phyloP scores from a whole-genome alignment of 108 stramenopile genomes.

The Nitzschia palea region DNA sequence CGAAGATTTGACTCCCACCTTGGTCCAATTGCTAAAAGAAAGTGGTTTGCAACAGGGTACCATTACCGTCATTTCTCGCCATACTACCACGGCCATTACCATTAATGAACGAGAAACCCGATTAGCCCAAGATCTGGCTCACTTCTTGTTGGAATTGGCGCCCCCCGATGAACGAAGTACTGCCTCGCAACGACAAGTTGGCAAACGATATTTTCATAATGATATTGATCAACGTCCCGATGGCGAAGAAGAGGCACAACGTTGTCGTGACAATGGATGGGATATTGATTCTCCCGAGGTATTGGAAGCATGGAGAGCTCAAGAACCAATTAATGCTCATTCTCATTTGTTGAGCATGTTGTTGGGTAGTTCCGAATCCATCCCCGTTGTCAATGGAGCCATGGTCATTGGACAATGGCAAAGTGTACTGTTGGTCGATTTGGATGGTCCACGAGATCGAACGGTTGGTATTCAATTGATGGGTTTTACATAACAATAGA shows the following conservation, averaged over 20 bases:
- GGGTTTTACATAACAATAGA: slow-evolving; percentile 49
- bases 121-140: slow-evolving; percentile 72
- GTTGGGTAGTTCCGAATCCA: slow-evolving; percentile 72
- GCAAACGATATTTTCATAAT: slow-evolving; percentile 76
- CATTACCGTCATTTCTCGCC: slow-evolving; percentile 70
- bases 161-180: slow-evolving; percentile 80
- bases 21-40: slow-evolving; percentile 44
- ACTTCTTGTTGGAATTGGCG: slow-evolving; percentile 54
- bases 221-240: slow-evolving; percentile 84
- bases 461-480: slow-evolving; percentile 81
- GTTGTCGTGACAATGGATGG: slow-evolving; percentile 87
- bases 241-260: slow-evolving; percentile 71
- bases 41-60: slow-evolving; percentile 68
- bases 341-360: slow-evolving; percentile 83
- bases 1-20: slow-evolving; percentile 78
- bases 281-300: slow-evolving; percentile 66
- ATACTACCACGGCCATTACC: slow-evolving; percentile 86
- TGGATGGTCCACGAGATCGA: slow-evolving; percentile 80
- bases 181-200: slow-evolving; percentile 17
- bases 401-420: slow-evolving; percentile 90
- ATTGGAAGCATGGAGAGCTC: slow-evolving; percentile 76
- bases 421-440: slow-evolving; percentile 77
- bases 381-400: slow-evolving; percentile 79
- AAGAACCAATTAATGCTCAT: slow-evolving; percentile 92
- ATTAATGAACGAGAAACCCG: slow-evolving; percentile 85